Conservation (phyloP, 2,329 filamentous ascomycete genomes). For the Diaporthe sp. region DNA sequence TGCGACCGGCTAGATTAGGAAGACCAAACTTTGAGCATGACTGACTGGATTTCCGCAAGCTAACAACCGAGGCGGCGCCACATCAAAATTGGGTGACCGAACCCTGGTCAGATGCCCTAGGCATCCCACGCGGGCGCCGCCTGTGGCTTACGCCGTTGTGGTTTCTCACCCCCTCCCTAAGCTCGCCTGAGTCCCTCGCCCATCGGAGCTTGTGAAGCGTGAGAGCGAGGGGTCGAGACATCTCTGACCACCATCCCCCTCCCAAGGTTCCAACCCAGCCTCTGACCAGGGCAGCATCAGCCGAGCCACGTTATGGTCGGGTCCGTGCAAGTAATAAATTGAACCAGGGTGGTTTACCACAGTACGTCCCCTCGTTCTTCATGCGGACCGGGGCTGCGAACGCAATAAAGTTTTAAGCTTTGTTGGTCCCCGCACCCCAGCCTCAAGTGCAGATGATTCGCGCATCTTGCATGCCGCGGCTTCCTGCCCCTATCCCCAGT, state of each 20-base stretch:
- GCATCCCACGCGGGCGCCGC: neutral
- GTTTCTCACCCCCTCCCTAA: neutral
- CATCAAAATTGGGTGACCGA: neutral
- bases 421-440: neutral
- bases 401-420: slow-evolving; percentile 24
- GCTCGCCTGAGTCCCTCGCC: too few relatives aligned
- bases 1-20: neutral
- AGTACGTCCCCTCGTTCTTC: neutral
- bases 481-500: neutral
- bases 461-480: slow-evolving; percentile 2
- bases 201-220: neutral
- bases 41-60: neutral
- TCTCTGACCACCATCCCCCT: slow-evolving; percentile 8
- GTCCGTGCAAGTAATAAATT: neutral
- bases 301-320: neutral
- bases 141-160: slow-evolving; percentile 15
- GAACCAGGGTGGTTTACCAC: neutral
- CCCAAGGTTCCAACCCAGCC: neutral
- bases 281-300: neutral
- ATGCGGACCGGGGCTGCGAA: slow-evolving; percentile 16
- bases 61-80: neutral
- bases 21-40: neutral
- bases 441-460: slow-evolving; percentile 11
- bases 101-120: neutral
- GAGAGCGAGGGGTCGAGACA: neutral